A percentile compares a stretch with the other conserved stretches of the same genome.
Evolutionary conservation across 2,329 filamentous ascomycete genomes (phyloP).

Genomic region (Monosporascus sp.): DNA sequence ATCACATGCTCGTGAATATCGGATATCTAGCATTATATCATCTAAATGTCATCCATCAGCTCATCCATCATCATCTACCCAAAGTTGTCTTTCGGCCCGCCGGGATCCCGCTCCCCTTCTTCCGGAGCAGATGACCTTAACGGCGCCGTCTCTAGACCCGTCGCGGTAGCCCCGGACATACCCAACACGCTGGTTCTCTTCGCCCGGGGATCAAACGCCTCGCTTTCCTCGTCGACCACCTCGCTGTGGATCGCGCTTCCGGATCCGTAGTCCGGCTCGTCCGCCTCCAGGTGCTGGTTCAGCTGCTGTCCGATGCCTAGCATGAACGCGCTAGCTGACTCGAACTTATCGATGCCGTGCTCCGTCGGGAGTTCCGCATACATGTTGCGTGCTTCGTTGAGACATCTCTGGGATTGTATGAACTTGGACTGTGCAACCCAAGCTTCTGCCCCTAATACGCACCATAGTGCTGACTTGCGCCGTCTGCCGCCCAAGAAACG

Average conservation of each 20-base stretch:
- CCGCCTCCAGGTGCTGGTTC: conserved; percentile 40
- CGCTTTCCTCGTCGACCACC: conserved; percentile 46
- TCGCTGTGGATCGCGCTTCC: conserved; percentile 29
- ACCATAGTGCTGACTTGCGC: conserved; percentile 88
- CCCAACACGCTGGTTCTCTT: conserved; percentile 52
- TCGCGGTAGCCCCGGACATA: conserved; percentile 31
- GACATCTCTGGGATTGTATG: conserved; percentile 70
- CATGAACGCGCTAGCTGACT: conserved; percentile 47
- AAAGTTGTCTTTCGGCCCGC: conserved; percentile 21
- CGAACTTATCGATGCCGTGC: conserved; percentile 49
- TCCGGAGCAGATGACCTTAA: conserved; percentile 25
- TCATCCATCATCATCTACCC: conserved; percentile 11
- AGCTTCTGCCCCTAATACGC: conserved; percentile 72
- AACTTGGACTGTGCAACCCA: conserved; percentile 78
- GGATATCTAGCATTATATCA: no score
- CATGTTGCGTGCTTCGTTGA: conserved; percentile 61
- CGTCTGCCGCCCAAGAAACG: conserved; percentile 66
- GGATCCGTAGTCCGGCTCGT: conserved; percentile 14
- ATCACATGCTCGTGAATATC: no score
- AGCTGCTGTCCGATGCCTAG: conserved; percentile 45
- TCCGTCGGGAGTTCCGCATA: conserved; percentile 47
- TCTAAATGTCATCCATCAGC: no score
- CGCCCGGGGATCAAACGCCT: conserved; percentile 50
- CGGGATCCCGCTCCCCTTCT: conserved; percentile 16
- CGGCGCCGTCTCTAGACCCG: conserved; percentile 47